Conservation (phyloP, 192 early-diverging fungal genomes). For the Chytriomyces sp. region DNA sequence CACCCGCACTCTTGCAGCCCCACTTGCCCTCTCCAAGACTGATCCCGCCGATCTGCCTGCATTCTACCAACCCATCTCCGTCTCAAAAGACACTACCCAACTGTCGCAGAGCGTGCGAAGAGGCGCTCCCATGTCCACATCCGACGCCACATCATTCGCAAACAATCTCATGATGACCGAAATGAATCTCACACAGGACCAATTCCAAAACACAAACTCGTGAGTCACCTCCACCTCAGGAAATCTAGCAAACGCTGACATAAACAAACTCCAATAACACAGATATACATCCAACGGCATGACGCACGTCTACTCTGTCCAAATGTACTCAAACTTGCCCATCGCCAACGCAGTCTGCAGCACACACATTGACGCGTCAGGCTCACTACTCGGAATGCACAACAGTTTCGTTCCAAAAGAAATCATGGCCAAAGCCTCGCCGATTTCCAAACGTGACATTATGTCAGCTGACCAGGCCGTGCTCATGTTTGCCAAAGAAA, state of each 20-base stretch:
- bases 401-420: conserved; percentile 6
- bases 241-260: background rate
- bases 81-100: background rate
- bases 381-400: conserved; percentile 37
- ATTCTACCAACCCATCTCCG: conserved; percentile 1
- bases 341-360: conserved; percentile 80
- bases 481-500: conserved; percentile 15
- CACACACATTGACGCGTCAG: conserved; percentile 69
- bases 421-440: background rate
- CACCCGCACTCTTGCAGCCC: too few species aligned
- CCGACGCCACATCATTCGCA: background rate
- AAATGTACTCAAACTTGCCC: conserved; percentile 64
- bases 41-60: background rate
- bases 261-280: background rate
- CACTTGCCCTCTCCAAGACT: background rate
- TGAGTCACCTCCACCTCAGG: background rate
- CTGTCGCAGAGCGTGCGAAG: background rate
- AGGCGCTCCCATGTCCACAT: background rate
- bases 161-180: background rate
- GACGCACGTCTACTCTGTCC: conserved; percentile 69
- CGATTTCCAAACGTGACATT: conserved; percentile 3
- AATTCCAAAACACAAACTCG: conserved; percentile 10
- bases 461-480: conserved; percentile 24
- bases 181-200: background rate
- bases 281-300: conserved; percentile 56